Evolutionary conservation across 2,329 filamentous ascomycete genomes (phyloP).

Genomic region (Alternaria alternata): DNA sequence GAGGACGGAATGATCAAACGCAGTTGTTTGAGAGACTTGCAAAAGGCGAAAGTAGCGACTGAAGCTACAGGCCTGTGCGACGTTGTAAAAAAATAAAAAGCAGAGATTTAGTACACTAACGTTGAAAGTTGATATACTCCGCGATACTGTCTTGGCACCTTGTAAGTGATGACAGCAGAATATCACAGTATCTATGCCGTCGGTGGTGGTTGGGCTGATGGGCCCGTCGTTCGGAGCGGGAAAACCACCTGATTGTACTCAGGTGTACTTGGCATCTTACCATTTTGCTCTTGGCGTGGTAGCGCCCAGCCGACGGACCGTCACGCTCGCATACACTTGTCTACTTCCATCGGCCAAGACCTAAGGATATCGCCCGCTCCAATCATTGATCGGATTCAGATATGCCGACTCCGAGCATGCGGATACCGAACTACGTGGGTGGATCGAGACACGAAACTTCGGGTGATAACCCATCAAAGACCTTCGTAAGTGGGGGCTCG

Average conservation of each 20-base stretch:
- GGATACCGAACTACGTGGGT: neutral
- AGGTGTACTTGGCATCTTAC: neutral
- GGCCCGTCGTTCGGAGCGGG: neutral
- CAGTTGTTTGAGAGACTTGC: neutral
- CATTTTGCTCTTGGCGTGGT: neutral
- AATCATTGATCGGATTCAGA: neutral
- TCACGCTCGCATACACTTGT: neutral
- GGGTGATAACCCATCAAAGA: neutral
- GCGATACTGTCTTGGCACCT: neutral
- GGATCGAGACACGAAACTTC: neutral
- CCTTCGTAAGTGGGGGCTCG: neutral
- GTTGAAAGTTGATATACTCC: neutral
- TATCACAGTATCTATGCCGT: neutral
- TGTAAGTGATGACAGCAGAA: neutral
- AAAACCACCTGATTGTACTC: neutral
- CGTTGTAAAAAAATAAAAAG: neutral
- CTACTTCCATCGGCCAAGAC: neutral
- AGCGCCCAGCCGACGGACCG: neutral
- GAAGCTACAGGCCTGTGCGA: neutral
- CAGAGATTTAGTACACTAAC: conserved; percentile 2
- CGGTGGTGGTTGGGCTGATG: neutral
- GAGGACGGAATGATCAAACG: neutral
- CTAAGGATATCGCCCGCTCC: neutral
- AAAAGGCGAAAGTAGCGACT: neutral
- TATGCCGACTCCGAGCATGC: neutral